Conservation (phyloP, 495 filamentous ascomycete genomes). For the Trichoderma asperelloides region DNA sequence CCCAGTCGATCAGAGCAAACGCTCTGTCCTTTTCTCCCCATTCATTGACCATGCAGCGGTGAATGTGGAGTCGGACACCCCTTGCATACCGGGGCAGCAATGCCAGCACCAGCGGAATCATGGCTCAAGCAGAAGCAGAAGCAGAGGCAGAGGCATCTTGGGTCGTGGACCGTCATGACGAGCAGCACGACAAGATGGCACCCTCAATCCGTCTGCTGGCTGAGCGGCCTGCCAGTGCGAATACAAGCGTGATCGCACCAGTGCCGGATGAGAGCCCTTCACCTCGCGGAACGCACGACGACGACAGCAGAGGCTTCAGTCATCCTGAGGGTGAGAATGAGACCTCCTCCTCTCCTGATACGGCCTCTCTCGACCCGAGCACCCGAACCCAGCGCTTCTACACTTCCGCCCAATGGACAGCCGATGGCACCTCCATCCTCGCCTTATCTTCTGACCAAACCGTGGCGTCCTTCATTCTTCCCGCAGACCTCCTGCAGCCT, state of each 20-base stretch:
- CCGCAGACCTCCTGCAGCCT: conserved; percentile 57
- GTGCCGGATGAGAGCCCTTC: neutral
- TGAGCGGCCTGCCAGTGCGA: neutral
- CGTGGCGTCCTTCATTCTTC: conserved; percentile 64
- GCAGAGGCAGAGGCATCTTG: no score
- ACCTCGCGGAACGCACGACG: neutral
- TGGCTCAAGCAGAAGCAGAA: neutral
- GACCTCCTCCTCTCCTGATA: no score
- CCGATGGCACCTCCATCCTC: conserved; percentile 75
- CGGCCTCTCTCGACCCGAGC: neutral
- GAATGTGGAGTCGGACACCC: neutral
- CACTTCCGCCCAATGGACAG: conserved; percentile 42
- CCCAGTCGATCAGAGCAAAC: neutral
- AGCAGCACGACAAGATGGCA: neutral
- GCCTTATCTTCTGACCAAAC: conserved; percentile 62
- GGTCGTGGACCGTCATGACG: neutral
- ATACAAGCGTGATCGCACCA: neutral
- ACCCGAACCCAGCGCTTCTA: conserved; percentile 18
- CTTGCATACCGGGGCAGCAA: conserved; percentile 2
- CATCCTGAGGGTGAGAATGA: no score
- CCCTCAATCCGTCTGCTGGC: neutral
- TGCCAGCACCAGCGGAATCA: neutral
- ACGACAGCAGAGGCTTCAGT: no score
- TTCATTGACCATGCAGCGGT: conserved; percentile 2
- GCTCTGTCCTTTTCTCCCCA: no score